Evolutionary conservation across 73 alveolate species (phyloP).

Genomic region (Paramecium sexaurelia): DNA sequence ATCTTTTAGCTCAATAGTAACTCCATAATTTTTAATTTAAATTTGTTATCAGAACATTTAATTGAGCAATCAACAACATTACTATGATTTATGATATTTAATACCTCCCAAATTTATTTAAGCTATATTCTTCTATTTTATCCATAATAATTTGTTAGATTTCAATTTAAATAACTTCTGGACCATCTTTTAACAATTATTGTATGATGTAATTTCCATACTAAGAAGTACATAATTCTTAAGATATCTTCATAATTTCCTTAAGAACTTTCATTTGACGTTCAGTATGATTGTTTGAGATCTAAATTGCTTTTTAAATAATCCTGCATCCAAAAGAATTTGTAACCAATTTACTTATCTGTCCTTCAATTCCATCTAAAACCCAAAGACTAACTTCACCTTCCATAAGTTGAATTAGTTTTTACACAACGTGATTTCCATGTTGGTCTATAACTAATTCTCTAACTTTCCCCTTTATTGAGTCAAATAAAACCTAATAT

Average conservation of each 20-base stretch:
- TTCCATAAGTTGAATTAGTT: background rate
- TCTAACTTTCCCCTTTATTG: conserved; percentile 63
- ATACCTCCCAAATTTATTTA: conserved; percentile 77
- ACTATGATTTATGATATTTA: background rate
- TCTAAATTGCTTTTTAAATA: conserved; percentile 77
- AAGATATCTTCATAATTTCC: conserved; percentile 65
- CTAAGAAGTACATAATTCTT: conserved; percentile 76
- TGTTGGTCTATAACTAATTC: conserved; percentile 80
- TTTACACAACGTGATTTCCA: conserved; percentile 77
- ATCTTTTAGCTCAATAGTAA: background rate
- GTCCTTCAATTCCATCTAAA: conserved; percentile 45
- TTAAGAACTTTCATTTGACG: conserved; percentile 62
- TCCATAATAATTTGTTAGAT: conserved; percentile 57
- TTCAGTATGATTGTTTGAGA: conserved; percentile 62
- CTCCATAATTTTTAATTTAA: conserved; percentile 16
- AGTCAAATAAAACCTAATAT: conserved; percentile 63
- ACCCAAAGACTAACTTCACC: background rate
- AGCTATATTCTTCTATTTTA: conserved; percentile 64
- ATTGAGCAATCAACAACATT: conserved; percentile 82
- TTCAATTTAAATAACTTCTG: conserved; percentile 67
- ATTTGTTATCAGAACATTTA: conserved; percentile 70
- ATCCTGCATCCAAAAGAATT: conserved; percentile 60
- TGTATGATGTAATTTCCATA: conserved; percentile 79
- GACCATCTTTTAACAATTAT: conserved; percentile 66
- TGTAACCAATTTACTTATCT: background rate